Conservation (phyloP, 306 rosid species). For the Prunus campanulata region DNA sequence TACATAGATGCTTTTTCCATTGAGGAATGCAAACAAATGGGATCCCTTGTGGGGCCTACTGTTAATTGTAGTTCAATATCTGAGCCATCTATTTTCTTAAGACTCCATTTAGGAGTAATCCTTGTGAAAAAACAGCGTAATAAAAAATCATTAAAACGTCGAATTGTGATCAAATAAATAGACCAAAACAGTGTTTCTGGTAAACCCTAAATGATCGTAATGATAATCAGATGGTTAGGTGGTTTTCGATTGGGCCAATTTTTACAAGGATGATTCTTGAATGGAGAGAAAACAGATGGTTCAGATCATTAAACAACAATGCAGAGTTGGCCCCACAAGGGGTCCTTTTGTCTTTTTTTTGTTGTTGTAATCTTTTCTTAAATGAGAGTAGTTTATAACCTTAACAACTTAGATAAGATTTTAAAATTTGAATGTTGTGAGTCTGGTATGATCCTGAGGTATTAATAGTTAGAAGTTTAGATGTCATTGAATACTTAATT, state of each 20-base stretch:
- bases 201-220: neutral
- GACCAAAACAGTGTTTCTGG: neutral
- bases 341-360: neutral
- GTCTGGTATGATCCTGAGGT: neutral
- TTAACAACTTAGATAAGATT: neutral
- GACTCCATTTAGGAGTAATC: neutral
- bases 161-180: neutral
- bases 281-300: neutral
- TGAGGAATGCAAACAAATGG: neutral
- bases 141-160: neutral
- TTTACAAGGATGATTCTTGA: neutral
- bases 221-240: neutral
- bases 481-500: neutral
- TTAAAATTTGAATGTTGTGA: neutral
- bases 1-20: neutral
- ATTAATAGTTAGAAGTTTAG: neutral
- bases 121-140: neutral
- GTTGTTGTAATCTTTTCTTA: neutral
- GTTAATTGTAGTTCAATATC: neutral
- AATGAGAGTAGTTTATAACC: neutral
- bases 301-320: neutral
- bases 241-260: neutral
- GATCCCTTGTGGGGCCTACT: neutral
- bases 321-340: neutral
- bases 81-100: neutral